Conservation (phyloP, 2,329 filamentous ascomycete genomes). For the Colletotrichum costaricense region DNA sequence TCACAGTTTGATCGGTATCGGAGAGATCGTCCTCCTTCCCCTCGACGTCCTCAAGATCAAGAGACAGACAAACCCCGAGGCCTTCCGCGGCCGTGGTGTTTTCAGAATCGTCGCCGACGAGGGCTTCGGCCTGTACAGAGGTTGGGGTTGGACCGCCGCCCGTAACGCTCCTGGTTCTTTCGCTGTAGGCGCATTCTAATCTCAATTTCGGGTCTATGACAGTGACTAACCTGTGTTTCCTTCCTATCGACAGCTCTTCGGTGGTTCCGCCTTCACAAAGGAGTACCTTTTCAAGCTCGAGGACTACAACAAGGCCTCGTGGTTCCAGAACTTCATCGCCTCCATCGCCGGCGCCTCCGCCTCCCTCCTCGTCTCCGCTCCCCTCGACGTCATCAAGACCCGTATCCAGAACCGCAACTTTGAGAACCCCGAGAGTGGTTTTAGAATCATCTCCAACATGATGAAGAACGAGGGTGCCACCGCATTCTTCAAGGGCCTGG, state of each 20-base stretch:
- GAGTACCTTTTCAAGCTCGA: slow-evolving; percentile 90
- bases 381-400: slow-evolving; percentile 97
- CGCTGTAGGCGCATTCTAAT: slow-evolving; percentile 71
- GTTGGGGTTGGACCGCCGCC: slow-evolving; percentile 97
- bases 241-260: slow-evolving; percentile 78
- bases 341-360: slow-evolving; percentile 95
- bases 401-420: slow-evolving; percentile 99
- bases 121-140: slow-evolving; percentile 94
- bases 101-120: slow-evolving; percentile 92
- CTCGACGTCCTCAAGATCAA: slow-evolving; percentile 99
- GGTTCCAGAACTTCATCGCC: slow-evolving; percentile 97
- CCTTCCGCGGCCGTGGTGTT: slow-evolving; percentile 93
- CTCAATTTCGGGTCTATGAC: background rate
- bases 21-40: slow-evolving; percentile 94
- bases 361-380: slow-evolving; percentile 95
- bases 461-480: slow-evolving; percentile 85
- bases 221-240: slow-evolving; percentile 1
- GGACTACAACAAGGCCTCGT: slow-evolving; percentile 95
- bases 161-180: slow-evolving; percentile 97
- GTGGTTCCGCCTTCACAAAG: slow-evolving; percentile 96
- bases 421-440: slow-evolving; percentile 94
- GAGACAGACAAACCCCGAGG: slow-evolving; percentile 98
- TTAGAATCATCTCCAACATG: slow-evolving; percentile 94
- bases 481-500: slow-evolving; percentile 97
- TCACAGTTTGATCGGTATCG: slow-evolving; percentile 88